These are phyloP conservation scores for Whalleya microplaca DNA, from an alignment of 2,329 filamentous ascomycete genomes.

Conservation along the genomic window DNA sequence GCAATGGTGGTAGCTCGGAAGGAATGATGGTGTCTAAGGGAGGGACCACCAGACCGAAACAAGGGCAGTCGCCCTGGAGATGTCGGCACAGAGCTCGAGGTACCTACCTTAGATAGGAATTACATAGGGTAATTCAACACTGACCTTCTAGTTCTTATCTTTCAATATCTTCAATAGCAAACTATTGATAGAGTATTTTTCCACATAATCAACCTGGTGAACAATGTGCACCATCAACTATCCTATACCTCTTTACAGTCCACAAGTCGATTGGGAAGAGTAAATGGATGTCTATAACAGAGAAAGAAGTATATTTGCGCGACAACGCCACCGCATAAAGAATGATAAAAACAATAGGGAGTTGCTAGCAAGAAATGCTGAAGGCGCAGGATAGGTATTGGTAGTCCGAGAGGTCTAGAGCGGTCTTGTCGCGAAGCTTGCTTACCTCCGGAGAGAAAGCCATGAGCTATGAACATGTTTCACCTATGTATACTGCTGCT, in stretches of 20 bases:
- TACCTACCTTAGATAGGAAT: no score
- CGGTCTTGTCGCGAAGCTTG: no score
- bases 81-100: no score
- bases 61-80: constrained; percentile 21
- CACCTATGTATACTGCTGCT: neutral
- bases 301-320: neutral
- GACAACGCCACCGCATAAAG: neutral
- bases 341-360: constrained; percentile 1
- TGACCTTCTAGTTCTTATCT: neutral
- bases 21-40: constrained; percentile 33
- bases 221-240: neutral
- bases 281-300: neutral
- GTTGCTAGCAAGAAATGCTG: neutral
- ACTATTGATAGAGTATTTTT: neutral
- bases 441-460: constrained; percentile 2
- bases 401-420: no score
- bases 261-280: neutral
- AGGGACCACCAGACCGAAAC: constrained; percentile 22
- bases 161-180: neutral
- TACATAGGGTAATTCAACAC: neutral
- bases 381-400: neutral
- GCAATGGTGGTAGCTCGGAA: constrained; percentile 3
- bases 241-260: neutral
- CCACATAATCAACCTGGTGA: neutral
- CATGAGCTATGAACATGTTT: constrained; percentile 11